Evolutionary conservation across 805 yeast species (phyloP), one percentile per base, ranked within the genome.

Genomic region (Sugiyamaella americana): DNA sequence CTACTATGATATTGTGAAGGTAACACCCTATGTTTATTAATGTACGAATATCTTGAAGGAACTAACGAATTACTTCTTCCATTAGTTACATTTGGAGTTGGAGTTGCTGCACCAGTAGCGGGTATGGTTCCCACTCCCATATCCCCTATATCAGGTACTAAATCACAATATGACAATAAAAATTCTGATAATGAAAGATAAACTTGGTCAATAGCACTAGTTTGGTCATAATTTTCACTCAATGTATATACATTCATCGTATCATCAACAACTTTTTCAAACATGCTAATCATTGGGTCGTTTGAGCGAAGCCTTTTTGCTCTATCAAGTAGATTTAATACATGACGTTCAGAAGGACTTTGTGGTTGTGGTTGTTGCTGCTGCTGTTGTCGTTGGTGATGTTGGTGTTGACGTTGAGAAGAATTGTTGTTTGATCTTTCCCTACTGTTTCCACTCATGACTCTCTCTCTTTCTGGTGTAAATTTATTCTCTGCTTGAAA

Each of bases 251-350:
- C 51, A 3, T 51, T 20, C 41, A 56, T 51, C 4, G 55, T 47
- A 43, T 51, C 55, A 4, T 47, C 40, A 18, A 49, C 58, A 2
- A 57, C 58, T 20, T 58, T 45, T 29, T 57, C 58, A 11, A 57
- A 50, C 36, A 56, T 41, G 4, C 55, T 54, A 19, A 49, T n/a
- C 34, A 47, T 40, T n/a, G 52, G 36, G 40, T 54, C 59, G 22
- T 49, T 42, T 6, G 47, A 47, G 8, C 50, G 37, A 18, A 46
- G 32, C 13, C 53, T 47, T 21, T 47, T 45, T 3, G 57, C 52
- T 6, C 51, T 44, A 13, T 47, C 52, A 8, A 56, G 29, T 1
- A 51, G 50, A 19, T 45, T 49, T 37, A 57, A 37, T 23, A 56
- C 43, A 26, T 57, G 59, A 30, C 50, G 44, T 43, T 57, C 61